Conservation (phyloP, 345 rosid species). For the Psidium guajava region DNA sequence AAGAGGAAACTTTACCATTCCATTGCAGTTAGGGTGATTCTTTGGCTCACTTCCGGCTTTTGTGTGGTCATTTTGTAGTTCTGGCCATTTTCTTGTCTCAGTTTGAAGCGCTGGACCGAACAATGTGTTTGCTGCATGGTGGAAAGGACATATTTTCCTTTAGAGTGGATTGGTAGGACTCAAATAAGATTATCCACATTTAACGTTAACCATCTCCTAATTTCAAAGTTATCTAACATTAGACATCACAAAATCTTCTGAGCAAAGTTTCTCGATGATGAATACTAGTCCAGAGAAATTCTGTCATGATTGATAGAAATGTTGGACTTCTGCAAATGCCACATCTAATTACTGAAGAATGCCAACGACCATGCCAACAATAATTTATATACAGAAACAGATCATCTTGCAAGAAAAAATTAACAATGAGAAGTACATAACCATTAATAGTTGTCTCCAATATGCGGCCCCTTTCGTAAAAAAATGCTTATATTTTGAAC, state of each 20-base stretch:
- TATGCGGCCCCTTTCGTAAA: not conserved
- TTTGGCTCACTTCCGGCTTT: conserved; percentile 4
- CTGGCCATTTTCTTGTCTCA: conserved; percentile 10
- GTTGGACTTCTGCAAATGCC: not conserved
- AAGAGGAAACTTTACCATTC: not conserved
- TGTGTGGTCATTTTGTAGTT: conserved; percentile 1
- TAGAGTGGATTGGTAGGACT: not conserved
- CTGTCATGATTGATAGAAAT: not conserved
- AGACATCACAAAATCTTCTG: not conserved
- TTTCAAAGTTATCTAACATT: not conserved
- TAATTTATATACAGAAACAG: not conserved
- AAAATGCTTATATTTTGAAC: not conserved
- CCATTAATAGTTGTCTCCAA: not conserved
- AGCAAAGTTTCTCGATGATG: not conserved
- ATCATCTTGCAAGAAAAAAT: not conserved
- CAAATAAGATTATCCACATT: not conserved
- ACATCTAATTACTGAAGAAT: not conserved
- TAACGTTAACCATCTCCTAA: not conserved
- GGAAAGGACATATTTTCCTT: not conserved
- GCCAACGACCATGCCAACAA: not conserved
- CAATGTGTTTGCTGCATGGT: conserved; percentile 18
- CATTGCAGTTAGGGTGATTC: conserved; percentile 5
- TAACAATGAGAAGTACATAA: not conserved
- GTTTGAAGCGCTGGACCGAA: conserved; percentile 3
- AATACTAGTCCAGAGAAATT: not conserved